Conservation (phyloP, 2,329 filamentous ascomycete genomes). For the Fusarium longipes region DNA sequence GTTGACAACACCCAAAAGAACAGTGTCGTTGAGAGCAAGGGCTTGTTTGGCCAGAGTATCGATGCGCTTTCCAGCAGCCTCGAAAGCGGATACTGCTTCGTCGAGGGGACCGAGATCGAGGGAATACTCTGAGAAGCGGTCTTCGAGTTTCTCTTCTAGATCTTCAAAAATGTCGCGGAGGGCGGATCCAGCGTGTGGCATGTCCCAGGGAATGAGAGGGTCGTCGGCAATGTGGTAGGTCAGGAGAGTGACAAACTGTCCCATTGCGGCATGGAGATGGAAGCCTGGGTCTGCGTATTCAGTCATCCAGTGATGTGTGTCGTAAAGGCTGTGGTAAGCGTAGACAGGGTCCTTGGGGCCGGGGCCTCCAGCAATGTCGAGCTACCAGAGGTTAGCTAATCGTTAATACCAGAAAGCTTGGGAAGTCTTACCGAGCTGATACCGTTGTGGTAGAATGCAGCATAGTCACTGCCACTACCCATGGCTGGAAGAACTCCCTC, state of each 20-base stretch:
- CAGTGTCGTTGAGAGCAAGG: conserved; percentile 1
- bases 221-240: conserved; percentile 36
- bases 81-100: conserved; percentile 11
- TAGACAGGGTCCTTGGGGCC: conserved; percentile 30
- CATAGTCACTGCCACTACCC: conserved; percentile 30
- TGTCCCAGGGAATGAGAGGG: conserved; percentile 25
- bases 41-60: conserved; percentile 13
- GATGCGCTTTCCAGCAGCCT: conserved; percentile 14
- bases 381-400: not conserved
- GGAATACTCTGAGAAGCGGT: conserved; percentile 2
- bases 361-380: conserved; percentile 32
- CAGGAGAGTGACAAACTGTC: conserved; percentile 48
- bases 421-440: conserved; percentile 13
- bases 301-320: conserved; percentile 62
- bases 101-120: conserved; percentile 14
- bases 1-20: conserved; percentile 7
- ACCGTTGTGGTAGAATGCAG: conserved; percentile 33
- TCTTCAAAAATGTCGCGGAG: conserved; percentile 29
- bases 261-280: conserved; percentile 60
- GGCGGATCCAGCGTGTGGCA: conserved; percentile 16
- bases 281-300: conserved; percentile 63
- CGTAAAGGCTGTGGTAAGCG: conserved; percentile 27
- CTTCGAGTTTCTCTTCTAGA: conserved; percentile 21
- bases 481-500: conserved; percentile 33
- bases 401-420: fast-evolving